Percentiles rank a stretch among this genome's conserved stretches.
These are phyloP conservation scores for Cryptosporidium muris DNA, from an alignment of 169 alveolate species.

Conservation along the genomic window DNA sequence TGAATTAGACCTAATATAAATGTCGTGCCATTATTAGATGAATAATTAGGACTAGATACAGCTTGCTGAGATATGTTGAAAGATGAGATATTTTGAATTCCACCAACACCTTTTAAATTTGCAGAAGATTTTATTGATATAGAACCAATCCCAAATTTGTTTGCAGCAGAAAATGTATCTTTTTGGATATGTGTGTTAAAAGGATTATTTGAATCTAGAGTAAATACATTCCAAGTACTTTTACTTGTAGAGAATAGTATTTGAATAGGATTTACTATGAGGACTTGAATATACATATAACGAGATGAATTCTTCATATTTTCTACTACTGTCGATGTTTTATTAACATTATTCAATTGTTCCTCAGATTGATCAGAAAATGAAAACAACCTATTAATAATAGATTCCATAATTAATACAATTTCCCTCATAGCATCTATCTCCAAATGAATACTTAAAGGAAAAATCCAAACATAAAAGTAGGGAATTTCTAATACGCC, in stretches of 20 bases:
- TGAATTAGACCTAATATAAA: conserved; percentile 30
- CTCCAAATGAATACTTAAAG: conserved; percentile 58
- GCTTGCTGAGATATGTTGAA: no score
- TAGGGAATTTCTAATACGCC: conserved; percentile 60
- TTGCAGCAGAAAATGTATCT: no score
- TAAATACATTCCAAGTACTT: conserved; percentile 33
- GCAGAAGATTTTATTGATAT: neutral
- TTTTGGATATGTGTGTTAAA: neutral
- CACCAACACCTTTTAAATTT: neutral
- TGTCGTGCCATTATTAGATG: conserved; percentile 3
- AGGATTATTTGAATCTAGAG: neutral
- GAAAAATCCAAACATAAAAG: conserved; percentile 54
- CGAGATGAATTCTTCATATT: conserved; percentile 17
- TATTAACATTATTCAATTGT: neutral
- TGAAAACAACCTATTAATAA: conserved; percentile 32
- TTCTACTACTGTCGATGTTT: conserved; percentile 31
- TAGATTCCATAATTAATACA: conserved; percentile 19
- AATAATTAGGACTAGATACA: no score
- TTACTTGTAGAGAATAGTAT: conserved; percentile 51
- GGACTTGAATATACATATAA: conserved; percentile 36
- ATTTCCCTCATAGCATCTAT: conserved; percentile 38
- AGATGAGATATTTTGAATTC: conserved; percentile 23
- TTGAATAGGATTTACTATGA: conserved; percentile 57
- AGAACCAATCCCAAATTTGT: no score
- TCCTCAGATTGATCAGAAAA: conserved; percentile 30